Evolutionary conservation across 2,329 filamentous ascomycete genomes (phyloP), one percentile per base, ranked within the genome.

Genomic region (Aspergillus sclerotialis): DNA sequence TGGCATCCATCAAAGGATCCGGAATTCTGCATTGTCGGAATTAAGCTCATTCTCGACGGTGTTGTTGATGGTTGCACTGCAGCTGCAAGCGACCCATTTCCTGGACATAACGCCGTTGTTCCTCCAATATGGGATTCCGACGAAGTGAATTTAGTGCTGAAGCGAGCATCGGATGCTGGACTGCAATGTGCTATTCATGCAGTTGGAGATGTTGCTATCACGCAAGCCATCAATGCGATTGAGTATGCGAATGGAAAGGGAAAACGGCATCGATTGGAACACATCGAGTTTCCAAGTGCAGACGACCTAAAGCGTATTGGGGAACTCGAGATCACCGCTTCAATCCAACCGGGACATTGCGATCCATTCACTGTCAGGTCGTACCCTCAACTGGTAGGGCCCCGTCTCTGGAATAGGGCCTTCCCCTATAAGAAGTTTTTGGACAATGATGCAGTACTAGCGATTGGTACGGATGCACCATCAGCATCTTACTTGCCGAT

Each of bases 11-110:
- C 50, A 2, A 61, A 46, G 5, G 63, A 55, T 8, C 67, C 67
- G 0, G 51, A 64, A 32, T 57, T 69, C 29, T 61, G 61, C 8
- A 55, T 73, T 15, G 57, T 63, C 0, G 69, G 69, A 4, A 68
- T 72, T 45, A 72, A 73, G 35, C 35, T 72, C 17, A 71, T 73
- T 38, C 64, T 61, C 35, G 69, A 73, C 37, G 69, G 69, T 4
- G 66, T 71, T 1, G 58, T 73, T 24, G 69, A 72, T 38, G 67
- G 66, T 8, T 73, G 69, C 45, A 72, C 69, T 7, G 69, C 69
- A 8, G 67, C 68, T 2, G 54, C 72, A 4, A 42, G 56, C 7
- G 56, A 70, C 35, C 68, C 69, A 1, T 72, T 72, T 38, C 59
- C 59, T 3, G 47, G 49, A 11, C 63, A 62, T 31, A 52, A 52